Base-by-base conservation (phyloP, 257 asterid species). In the Ophiorrhiza pumila region DNA sequence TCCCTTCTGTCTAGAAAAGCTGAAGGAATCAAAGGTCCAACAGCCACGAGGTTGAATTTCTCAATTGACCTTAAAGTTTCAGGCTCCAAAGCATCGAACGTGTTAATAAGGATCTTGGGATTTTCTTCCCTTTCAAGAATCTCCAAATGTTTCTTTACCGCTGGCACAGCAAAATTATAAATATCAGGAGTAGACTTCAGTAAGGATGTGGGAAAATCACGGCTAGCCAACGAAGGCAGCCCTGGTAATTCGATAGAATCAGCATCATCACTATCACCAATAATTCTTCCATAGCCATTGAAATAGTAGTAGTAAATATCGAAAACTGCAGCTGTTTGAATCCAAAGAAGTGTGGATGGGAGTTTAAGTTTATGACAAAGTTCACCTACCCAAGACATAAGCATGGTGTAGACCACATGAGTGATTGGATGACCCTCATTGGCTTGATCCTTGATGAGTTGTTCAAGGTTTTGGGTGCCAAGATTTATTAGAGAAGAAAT, bases 261-360 rank as follows among this genome's bases (percentile, higher is more conserved):
- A 0, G 76, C 66, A 0, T n/a, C 18, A 0, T 72, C 71, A 7
- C 25, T 58, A 4, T 72, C 15, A 0, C 11, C 10, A 0, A 92
- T 77, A 5, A 74, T 80, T 0, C 85, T 85, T 1, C 7, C 80
- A 17, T 56, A 80, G 5, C 90, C 92, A n/a, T 86, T 72, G 79
- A 90, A 88, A 27, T 84, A 87, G 55, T 77, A 61, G 69, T 87
- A 84, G 78, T 92, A 90, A 4, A 87, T 62, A 27, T 37, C 77
- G 11, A 90, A 32, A 5, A 86, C 83, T 42, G 91, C 68, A 23
- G 98, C 94, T 0, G 92, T 90, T 62, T 90, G 95, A 69, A 86
- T 86, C 88, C 90, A 86, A 20, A 88, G 89, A 3, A 92, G 83
- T 0, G 90, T 87, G 53, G 83, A 41, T 0, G 89, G 92, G 50